A percentile compares a stretch with the other conserved stretches of the same genome.
Conservation (phyloP, 257 asterid species). For the Solanum phureja region DNA sequence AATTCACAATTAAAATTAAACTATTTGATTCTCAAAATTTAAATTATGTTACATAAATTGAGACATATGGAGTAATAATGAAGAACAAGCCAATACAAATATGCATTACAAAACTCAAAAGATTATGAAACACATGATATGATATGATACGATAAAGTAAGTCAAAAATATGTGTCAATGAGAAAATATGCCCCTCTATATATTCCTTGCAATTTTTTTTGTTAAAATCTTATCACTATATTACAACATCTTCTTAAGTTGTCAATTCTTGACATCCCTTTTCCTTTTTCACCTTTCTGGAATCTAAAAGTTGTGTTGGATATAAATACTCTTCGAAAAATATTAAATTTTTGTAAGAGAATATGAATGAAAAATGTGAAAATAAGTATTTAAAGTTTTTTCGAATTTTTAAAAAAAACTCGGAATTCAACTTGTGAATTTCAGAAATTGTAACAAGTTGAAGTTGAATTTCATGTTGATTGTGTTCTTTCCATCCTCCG, state of each 20-base stretch:
- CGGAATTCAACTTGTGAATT: background rate
- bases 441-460: background rate
- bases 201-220: slow-evolving; percentile 7
- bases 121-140: background rate
- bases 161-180: background rate
- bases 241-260: slow-evolving; percentile 10
- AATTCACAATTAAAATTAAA: background rate
- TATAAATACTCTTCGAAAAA: background rate
- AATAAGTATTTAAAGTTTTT: background rate
- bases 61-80: background rate
- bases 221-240: slow-evolving; percentile 1
- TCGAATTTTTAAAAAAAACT: background rate
- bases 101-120: background rate
- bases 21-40: background rate
- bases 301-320: background rate
- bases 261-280: slow-evolving; percentile 15
- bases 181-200: slow-evolving; percentile 7
- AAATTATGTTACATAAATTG: too few relatives aligned
- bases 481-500: background rate
- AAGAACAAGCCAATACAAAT: background rate
- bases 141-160: background rate
- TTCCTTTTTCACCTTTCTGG: background rate
- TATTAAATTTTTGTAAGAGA: background rate
- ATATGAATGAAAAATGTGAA: background rate
- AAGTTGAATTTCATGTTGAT: background rate